Conservation (phyloP, 2,329 filamentous ascomycete species). For the Aspergillus persii region DNA sequence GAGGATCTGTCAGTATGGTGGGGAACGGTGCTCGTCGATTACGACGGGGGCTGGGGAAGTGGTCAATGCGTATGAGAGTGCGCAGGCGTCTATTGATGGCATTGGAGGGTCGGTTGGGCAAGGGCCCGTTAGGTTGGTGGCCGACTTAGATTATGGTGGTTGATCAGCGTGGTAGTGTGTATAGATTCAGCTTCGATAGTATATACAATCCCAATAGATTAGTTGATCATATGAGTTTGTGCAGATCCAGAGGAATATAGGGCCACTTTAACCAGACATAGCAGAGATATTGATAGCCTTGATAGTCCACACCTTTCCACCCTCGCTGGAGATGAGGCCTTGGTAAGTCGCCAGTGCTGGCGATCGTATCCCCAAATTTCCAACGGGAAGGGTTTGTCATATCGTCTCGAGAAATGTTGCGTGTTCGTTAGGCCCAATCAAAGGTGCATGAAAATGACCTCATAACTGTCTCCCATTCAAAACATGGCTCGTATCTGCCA, state of each 20-base stretch:
- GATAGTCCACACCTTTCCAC: constrained; percentile 40
- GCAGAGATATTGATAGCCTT: constrained; percentile 35
- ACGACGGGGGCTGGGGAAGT: constrained; percentile 22
- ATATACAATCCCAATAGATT: not conserved
- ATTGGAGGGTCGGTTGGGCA: constrained; percentile 33
- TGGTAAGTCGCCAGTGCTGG: constrained; percentile 31
- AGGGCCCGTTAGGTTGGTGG: constrained; percentile 31
- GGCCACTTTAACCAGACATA: constrained; percentile 23
- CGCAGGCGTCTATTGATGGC: constrained; percentile 27
- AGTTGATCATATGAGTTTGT: not conserved
- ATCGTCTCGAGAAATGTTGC: too few relatives aligned
- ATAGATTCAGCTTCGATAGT: not conserved
- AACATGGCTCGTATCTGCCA: not conserved
- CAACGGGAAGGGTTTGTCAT: too few relatives aligned
- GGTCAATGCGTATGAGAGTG: constrained; percentile 28
- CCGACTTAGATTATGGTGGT: constrained; percentile 27
- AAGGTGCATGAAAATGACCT: not conserved
- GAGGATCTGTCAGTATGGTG: constrained; percentile 31
- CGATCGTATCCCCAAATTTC: constrained; percentile 24
- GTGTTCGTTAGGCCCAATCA: not conserved
- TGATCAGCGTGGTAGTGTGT: not conserved
- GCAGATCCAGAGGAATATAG: not conserved
- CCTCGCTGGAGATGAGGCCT: constrained; percentile 32
- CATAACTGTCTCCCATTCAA: not conserved
- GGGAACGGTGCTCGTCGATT: constrained; percentile 29